Evolutionary conservation across 306 rosid genomes (phyloP), one percentile per base, ranked within the genome.

Genomic region (Styphnolobium japonicum): DNA sequence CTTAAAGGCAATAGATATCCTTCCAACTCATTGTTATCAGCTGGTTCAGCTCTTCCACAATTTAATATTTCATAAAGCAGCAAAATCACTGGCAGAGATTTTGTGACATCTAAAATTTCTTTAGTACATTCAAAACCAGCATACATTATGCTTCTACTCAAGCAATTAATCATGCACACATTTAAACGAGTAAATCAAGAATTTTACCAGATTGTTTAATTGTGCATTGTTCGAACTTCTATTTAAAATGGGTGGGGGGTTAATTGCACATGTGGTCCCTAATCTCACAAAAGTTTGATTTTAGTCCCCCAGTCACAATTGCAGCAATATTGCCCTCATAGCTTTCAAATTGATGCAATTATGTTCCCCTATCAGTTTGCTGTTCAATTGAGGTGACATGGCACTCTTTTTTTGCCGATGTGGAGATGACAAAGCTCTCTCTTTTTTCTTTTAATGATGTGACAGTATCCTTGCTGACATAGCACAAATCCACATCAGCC

Each of bases 41-140:
- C 56, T 29, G 51, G 73, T 55, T 72, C 58, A 49, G 79, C 73
- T 80, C 64, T 39, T 61, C 19, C 10, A 56, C 45, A 49, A 71
- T 51, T 27, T 42, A n/a, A 61, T 22, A 46, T 61, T 75, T 46
- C 72, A 19, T 10, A 43, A 46, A 19, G 49, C 5, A 18, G 71
- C 9, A 45, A 60, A 62, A 66, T 3, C 31, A 7, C 22, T 10
- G 63, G 31, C 0, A 56, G 63, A 11, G 3, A 46, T 22, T 14
- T 21, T 31, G 40, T 15, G 42, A 60, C 67, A 5, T 55, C 12
- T n/a, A 29, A 60, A 31, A 7, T 10, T 7, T 61, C 62, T 61
- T 61, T 61, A 29, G 42, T 6, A 15, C 67, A 31, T 60, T 4
- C 42, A 61, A 31, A 62, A 62, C 45, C 45, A 33, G 68, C 45